These are phyloP conservation scores for Coniochaeta ligniaria DNA, from an alignment of 2,329 filamentous ascomycete species.

Conservation along the genomic window DNA sequence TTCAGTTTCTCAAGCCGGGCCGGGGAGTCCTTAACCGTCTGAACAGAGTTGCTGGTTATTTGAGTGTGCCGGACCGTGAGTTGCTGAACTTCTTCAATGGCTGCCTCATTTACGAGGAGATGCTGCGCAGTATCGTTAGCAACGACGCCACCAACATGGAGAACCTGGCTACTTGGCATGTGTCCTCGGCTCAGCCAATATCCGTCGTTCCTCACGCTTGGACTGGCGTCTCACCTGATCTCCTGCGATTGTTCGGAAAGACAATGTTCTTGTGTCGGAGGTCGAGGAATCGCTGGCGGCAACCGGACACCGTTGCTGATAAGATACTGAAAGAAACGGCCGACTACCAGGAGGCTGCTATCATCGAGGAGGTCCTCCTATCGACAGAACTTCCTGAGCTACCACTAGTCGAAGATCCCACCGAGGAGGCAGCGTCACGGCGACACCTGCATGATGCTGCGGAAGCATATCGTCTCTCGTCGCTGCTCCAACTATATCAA, in stretches of 20 bases:
- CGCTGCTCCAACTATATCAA: conserved; percentile 18
- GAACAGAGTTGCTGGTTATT: conserved; percentile 6
- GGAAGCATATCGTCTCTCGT: conserved; percentile 18
- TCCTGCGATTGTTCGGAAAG: conserved; percentile 17
- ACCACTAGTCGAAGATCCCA: not conserved
- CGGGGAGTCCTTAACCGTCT: conserved; percentile 13
- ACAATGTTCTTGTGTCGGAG: conserved; percentile 16
- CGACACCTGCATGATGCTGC: conserved; percentile 11
- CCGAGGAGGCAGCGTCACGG: not conserved
- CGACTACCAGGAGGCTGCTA: conserved; percentile 13
- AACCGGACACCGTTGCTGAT: conserved; percentile 1
- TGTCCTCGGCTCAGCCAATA: conserved; percentile 7
- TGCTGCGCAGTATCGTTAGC: conserved; percentile 19
- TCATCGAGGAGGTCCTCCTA: conserved; percentile 14
- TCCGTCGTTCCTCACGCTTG: conserved; percentile 12
- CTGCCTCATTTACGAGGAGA: conserved; percentile 19
- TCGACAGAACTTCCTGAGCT: conserved; percentile 8
- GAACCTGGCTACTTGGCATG: conserved; percentile 18
- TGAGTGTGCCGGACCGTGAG: conserved; percentile 6
- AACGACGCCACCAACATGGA: conserved; percentile 17
- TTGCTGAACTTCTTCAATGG: conserved; percentile 19
- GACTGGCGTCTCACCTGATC: conserved; percentile 15
- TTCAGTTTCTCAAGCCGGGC: conserved; percentile 15
- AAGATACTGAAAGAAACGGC: conserved; percentile 14
- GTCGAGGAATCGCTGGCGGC: conserved; percentile 17